phyloP scores from a whole-genome alignment of 2,329 filamentous ascomycete species.

The Colletotrichum sp. region DNA sequence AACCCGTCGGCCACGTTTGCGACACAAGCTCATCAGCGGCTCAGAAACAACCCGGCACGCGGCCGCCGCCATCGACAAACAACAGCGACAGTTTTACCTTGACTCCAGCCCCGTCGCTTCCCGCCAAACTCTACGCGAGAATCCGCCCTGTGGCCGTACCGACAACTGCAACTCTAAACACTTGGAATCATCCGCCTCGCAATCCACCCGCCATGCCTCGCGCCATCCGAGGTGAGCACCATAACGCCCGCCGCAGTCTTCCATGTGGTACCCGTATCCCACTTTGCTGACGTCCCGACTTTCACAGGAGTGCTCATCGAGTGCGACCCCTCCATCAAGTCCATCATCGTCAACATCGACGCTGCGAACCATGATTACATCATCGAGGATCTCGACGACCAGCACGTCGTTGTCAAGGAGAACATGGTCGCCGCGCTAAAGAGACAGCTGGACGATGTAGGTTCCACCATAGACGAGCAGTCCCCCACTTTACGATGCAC shows the following conservation, averaged over 20 bases:
- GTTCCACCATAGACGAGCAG: conserved; percentile 25
- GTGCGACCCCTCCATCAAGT: conserved; percentile 87
- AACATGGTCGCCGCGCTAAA: conserved; percentile 74
- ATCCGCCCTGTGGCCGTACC: neutral
- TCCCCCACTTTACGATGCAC: neutral
- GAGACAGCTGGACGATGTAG: conserved; percentile 69
- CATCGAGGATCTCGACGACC: conserved; percentile 81
- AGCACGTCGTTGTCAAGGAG: conserved; percentile 76
- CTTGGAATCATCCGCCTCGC: neutral
- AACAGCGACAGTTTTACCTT: neutral
- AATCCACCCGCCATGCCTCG: conserved; percentile 52
- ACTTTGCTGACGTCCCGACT: conserved; percentile 7
- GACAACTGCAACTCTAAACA: neutral
- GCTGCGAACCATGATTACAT: conserved; percentile 74
- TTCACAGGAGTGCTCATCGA: conserved; percentile 73
- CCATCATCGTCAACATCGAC: conserved; percentile 82
- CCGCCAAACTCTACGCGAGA: neutral
- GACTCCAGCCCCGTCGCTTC: neutral
- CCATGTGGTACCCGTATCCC: neutral
- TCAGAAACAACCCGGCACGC: neutral
- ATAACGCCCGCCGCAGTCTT: neutral
- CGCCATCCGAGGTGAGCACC: conserved; percentile 55
- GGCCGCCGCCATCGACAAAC: neutral
- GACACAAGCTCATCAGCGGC: neutral
- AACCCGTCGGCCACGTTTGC: neutral